These are phyloP conservation scores for Aciculosporium take DNA, from an alignment of 2,329 filamentous ascomycete species.

Conservation along the genomic window DNA sequence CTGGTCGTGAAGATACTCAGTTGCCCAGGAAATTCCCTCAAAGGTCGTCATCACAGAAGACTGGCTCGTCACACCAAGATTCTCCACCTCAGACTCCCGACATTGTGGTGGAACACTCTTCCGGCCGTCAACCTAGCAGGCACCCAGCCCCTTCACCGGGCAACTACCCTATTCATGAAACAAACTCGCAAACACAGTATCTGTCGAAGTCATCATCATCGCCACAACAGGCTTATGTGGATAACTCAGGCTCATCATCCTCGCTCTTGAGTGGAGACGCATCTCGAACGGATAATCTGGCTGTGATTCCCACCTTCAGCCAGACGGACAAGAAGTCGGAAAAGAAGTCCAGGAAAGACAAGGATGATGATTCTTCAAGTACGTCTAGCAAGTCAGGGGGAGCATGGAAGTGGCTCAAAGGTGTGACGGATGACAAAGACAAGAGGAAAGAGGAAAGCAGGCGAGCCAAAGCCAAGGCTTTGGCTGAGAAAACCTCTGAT, in stretches of 20 bases:
- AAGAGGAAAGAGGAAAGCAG: constrained; percentile 48
- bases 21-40: constrained; percentile 29
- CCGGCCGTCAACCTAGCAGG: constrained; percentile 10
- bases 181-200: constrained; percentile 6
- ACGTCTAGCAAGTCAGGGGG: constrained; percentile 56
- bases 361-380: constrained; percentile 45
- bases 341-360: constrained; percentile 64
- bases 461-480: constrained; percentile 49
- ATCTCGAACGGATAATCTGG: constrained; percentile 58
- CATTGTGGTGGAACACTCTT: constrained; percentile 24
- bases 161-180: neutral
- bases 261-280: constrained; percentile 54
- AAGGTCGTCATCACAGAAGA: constrained; percentile 39
- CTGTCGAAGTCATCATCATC: constrained; percentile 4
- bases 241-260: constrained; percentile 31
- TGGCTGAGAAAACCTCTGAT: constrained; percentile 51
- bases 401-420: constrained; percentile 59
- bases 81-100: constrained; percentile 11
- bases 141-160: constrained; percentile 1
- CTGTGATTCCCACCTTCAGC: constrained; percentile 61
- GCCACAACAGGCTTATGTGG: constrained; percentile 12
- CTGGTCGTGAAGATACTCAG: constrained; percentile 14
- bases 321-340: constrained; percentile 60
- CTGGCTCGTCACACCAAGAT: constrained; percentile 22
- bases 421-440: constrained; percentile 58